phyloP scores from a whole-genome alignment of 768 basidiomycete genomes.

The Boletus subcaerulescens region DNA sequence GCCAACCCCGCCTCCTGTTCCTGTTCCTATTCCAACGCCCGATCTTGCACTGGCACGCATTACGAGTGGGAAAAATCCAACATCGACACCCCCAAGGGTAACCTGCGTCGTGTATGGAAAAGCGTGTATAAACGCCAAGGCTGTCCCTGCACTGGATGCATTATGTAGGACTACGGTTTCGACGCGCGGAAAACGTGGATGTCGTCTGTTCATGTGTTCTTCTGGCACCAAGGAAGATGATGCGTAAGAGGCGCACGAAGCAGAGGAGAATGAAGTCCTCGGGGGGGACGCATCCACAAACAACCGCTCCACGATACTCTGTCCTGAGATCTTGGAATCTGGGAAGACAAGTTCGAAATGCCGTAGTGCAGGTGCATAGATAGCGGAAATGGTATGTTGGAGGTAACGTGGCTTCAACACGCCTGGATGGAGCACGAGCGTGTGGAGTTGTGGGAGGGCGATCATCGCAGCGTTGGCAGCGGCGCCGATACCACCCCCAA shows the following conservation, averaged over 20 bases:
- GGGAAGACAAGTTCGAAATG: conserved; percentile 34
- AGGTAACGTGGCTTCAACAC: conserved; percentile 32
- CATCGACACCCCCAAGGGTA: conserved; percentile 26
- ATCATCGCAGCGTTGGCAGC: conserved; percentile 1
- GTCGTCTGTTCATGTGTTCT: conserved; percentile 5
- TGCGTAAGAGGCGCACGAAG: not conserved
- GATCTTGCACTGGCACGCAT: conserved; percentile 11
- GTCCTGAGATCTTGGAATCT: conserved; percentile 28
- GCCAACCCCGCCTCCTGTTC: not conserved
- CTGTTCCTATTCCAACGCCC: not conserved
- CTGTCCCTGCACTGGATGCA: conserved; percentile 20
- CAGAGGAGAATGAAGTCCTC: not conserved
- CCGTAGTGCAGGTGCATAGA: conserved; percentile 27
- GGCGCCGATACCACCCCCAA: not conserved
- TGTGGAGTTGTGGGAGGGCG: conserved; percentile 27
- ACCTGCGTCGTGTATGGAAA: conserved; percentile 21
- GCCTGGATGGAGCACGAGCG: conserved; percentile 29
- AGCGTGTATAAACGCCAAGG: conserved; percentile 25
- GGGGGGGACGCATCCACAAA: conserved; percentile 13
- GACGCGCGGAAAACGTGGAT: conserved; percentile 26
- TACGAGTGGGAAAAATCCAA: conserved; percentile 22
- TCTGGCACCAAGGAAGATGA: not conserved
- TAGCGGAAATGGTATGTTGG: conserved; percentile 28
- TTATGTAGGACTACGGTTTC: conserved; percentile 28
- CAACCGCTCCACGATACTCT: conserved; percentile 24